phyloP scores from a whole-genome alignment of 805 yeast species.

The Candida coquimbonensis region DNA sequence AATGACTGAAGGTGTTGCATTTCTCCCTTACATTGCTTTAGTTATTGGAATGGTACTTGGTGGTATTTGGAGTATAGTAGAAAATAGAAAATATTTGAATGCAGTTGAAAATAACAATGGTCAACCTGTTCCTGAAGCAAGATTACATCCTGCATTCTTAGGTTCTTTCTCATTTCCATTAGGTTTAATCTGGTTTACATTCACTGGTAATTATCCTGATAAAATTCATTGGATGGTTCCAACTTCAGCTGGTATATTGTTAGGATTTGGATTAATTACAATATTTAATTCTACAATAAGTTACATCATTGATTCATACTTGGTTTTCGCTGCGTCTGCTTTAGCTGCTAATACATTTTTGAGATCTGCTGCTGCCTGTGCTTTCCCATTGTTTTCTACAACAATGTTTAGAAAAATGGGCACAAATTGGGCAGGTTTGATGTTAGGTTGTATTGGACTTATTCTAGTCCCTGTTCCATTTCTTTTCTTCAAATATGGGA shows the following conservation, averaged over 20 bases:
- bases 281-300: slow-evolving; percentile 66
- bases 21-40: slow-evolving; percentile 75
- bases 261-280: slow-evolving; percentile 62
- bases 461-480: slow-evolving; percentile 62
- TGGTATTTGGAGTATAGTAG: slow-evolving; percentile 40
- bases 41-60: slow-evolving; percentile 62
- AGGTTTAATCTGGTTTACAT: slow-evolving; percentile 81
- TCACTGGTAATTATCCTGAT: slow-evolving; percentile 76
- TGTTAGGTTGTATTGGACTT: slow-evolving; percentile 55
- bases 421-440: slow-evolving; percentile 71
- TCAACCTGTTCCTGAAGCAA: slow-evolving; percentile 67
- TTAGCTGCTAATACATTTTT: slow-evolving; percentile 67
- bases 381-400: slow-evolving; percentile 64
- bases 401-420: slow-evolving; percentile 67
- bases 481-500: slow-evolving; percentile 54
- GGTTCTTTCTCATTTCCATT: slow-evolving; percentile 68
- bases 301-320: slow-evolving; percentile 66
- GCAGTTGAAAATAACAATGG: slow-evolving; percentile 46
- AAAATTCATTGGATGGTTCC: slow-evolving; percentile 77
- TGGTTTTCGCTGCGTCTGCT: slow-evolving; percentile 72
- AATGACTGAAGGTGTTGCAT: slow-evolving; percentile 56
- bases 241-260: slow-evolving; percentile 52
- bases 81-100: slow-evolving; percentile 45
- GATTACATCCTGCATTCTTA: slow-evolving; percentile 70
- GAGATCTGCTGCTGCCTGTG: slow-evolving; percentile 62